A percentile compares a stretch with the other conserved stretches of the same genome.
Conservation (phyloP, 176 grass and related monocot genomes). For the Triticum turgidum region DNA sequence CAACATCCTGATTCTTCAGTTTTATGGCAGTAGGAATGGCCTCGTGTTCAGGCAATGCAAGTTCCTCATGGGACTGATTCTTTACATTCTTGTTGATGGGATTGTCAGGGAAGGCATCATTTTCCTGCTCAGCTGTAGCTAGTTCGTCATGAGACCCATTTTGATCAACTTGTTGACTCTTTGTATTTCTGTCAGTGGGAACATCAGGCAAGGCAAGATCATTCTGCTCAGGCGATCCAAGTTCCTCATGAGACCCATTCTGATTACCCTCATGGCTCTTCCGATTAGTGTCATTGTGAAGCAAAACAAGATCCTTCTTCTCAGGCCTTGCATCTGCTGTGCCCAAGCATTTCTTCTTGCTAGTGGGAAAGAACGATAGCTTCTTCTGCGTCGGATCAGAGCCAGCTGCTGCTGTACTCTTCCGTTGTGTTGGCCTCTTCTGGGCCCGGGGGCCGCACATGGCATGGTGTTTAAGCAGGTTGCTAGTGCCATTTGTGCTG, state of each 20-base stretch:
- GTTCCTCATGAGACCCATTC: not conserved
- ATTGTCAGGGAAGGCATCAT: not conserved
- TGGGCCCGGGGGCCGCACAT: not conserved
- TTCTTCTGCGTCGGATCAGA: slow-evolving; percentile 11
- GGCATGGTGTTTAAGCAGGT: slow-evolving; percentile 16
- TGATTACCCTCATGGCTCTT: not conserved
- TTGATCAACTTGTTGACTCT: slow-evolving; percentile 1
- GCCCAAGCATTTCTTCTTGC: slow-evolving; percentile 10
- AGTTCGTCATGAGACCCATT: not conserved
- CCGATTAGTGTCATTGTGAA: not conserved
- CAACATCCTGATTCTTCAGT: not conserved
- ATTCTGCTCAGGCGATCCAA: slow-evolving; percentile 1
- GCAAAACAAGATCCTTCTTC: not conserved
- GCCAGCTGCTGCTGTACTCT: not conserved
- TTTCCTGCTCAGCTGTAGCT: not conserved
- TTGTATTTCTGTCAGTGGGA: not conserved
- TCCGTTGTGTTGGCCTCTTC: slow-evolving; percentile 21
- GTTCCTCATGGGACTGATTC: slow-evolving; percentile 10
- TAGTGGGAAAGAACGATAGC: slow-evolving; percentile 22
- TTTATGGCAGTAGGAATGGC: not conserved
- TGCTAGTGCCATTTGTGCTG: slow-evolving; percentile 22
- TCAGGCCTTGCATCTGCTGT: not conserved
- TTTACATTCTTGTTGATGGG: not conserved
- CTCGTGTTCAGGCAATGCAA: not conserved
- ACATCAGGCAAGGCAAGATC: slow-evolving; percentile 5